Conservation (phyloP, 192 early-diverging fungal genomes). For the Umbelopsis isabellina region DNA sequence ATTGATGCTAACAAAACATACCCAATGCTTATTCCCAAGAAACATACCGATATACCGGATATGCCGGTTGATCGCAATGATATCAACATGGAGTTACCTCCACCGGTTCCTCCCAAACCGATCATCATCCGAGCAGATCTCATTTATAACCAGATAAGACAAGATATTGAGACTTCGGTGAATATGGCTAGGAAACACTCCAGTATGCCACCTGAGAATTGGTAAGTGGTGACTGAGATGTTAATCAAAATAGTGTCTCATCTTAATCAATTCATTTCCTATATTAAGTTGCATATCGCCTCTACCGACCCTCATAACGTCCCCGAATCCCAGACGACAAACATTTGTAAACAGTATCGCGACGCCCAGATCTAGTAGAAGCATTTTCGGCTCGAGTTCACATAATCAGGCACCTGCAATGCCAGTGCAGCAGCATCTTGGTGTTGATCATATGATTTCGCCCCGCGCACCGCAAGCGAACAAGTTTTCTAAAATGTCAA, state of each 20-base stretch:
- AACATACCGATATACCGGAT: neutral
- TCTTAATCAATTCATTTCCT: neutral
- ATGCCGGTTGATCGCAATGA: neutral
- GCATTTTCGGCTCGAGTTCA: neutral
- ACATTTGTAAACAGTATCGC: constrained; percentile 12
- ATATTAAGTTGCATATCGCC: neutral
- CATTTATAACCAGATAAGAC: constrained; percentile 11
- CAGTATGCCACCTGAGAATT: neutral
- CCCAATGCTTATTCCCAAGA: neutral
- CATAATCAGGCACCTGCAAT: neutral
- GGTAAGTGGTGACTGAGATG: neutral
- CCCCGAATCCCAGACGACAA: constrained; percentile 5
- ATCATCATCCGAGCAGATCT: constrained; percentile 14
- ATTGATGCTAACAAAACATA: neutral
- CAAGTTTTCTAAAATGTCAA: constrained; percentile 8
- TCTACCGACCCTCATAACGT: neutral
- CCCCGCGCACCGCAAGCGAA: constrained; percentile 10
- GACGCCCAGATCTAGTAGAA: constrained; percentile 18
- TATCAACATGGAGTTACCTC: constrained; percentile 19
- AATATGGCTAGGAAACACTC: constrained; percentile 1
- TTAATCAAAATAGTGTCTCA: neutral
- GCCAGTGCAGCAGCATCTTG: constrained; percentile 22
- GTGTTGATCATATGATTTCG: constrained; percentile 32
- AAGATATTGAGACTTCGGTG: constrained; percentile 6
- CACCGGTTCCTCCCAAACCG: constrained; percentile 31